phyloP scores from a whole-genome alignment of 352 stramenopile genomes.

The Chrysophaeum taylorii region DNA sequence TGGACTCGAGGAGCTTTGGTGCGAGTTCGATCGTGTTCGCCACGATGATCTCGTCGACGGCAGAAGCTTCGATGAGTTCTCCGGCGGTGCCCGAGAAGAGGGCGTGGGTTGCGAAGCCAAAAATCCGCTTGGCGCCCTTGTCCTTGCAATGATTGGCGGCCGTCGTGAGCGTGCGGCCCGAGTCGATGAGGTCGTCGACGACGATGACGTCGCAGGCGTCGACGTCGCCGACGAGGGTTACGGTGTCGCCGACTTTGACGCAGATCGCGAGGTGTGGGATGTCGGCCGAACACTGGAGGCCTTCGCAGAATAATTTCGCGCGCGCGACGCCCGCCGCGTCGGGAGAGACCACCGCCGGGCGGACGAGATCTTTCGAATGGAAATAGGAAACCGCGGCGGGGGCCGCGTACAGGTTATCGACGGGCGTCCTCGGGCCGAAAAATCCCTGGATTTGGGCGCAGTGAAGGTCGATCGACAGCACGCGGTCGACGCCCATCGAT shows the following conservation, averaged over 20 bases:
- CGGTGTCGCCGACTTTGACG: conserved; percentile 98
- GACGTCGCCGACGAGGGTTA: conserved; percentile 94
- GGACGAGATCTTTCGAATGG: conserved; percentile 85
- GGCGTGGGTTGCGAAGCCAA: conserved; percentile 96
- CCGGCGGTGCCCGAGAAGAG: too few species aligned
- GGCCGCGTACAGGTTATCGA: conserved; percentile 88
- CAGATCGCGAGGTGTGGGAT: conserved; percentile 90
- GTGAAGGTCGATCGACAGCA: conserved; percentile 65
- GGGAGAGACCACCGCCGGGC: conserved; percentile 96
- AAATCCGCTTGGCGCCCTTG: conserved; percentile 91
- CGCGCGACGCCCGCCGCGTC: conserved; percentile 96
- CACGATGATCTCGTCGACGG: too few species aligned
- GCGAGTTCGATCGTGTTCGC: too few species aligned
- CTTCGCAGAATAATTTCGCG: conserved; percentile 99
- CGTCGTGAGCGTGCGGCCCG: conserved; percentile 93
- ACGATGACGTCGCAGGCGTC: conserved; percentile 98
- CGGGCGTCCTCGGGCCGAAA: conserved; percentile 72
- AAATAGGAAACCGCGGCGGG: conserved; percentile 58
- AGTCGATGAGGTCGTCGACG: conserved; percentile 99
- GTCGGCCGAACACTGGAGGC: conserved; percentile 85
- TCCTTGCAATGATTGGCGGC: conserved; percentile 87
- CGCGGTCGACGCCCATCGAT: conserved; percentile 60
- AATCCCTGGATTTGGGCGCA: conserved; percentile 42
- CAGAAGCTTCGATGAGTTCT: too few species aligned
- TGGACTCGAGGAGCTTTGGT: too few species aligned